Evolutionary conservation across 2,329 filamentous ascomycete species (phyloP).

Genomic region (Fusarium circinatum): DNA sequence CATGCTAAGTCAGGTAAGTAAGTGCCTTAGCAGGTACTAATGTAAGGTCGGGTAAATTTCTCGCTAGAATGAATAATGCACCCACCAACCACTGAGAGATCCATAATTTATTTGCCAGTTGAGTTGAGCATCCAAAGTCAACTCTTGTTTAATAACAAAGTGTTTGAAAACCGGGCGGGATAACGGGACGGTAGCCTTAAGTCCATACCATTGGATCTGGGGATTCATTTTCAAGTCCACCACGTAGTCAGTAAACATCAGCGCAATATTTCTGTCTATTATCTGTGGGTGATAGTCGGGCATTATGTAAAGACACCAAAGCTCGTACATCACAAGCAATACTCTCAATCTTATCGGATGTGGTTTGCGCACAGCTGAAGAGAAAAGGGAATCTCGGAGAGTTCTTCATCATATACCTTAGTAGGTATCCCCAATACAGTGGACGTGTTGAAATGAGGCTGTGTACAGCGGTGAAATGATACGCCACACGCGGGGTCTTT

Average conservation of each 20-base stretch:
- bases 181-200: not conserved
- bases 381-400: not conserved
- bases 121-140: not conserved
- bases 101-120: not conserved
- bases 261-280: not conserved
- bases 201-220: not conserved
- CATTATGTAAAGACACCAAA: not conserved
- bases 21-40: not conserved
- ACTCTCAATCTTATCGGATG: not conserved
- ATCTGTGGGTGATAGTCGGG: not conserved
- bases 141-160: not conserved
- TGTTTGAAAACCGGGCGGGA: not conserved
- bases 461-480: conserved; percentile 1
- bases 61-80: conserved; percentile 14
- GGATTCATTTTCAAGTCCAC: not conserved
- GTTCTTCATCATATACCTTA: not conserved
- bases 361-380: not conserved
- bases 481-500: conserved; percentile 32
- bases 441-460: conserved; percentile 15
- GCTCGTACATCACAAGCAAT: not conserved
- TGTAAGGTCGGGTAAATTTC: conserved; percentile 7
- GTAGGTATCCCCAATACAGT: not conserved
- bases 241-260: not conserved
- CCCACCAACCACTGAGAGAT: not conserved
- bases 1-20: not conserved